Evolutionary conservation across 2,329 filamentous ascomycete genomes (phyloP).

Genomic region (Arachnopeziza araneosa): DNA sequence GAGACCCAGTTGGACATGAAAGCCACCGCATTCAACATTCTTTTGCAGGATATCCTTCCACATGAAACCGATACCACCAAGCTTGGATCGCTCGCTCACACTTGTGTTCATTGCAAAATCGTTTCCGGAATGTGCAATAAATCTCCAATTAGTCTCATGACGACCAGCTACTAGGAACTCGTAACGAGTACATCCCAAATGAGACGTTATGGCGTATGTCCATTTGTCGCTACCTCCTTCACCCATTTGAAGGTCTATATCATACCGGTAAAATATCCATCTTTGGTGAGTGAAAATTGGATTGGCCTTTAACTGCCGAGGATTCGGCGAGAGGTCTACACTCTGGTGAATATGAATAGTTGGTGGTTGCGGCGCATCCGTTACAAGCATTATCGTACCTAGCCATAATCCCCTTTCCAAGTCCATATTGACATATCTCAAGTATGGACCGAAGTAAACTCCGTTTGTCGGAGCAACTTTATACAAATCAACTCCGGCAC

Average conservation of each 20-base stretch:
- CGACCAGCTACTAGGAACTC: conserved; percentile 93
- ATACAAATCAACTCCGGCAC: conserved; percentile 88
- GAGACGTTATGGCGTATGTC: conserved; percentile 97
- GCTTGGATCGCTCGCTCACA: conserved; percentile 74
- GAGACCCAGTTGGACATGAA: conserved; percentile 86
- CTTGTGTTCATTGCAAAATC: conserved; percentile 88
- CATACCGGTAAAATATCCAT: conserved; percentile 95
- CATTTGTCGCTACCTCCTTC: conserved; percentile 76
- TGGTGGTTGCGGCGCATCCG: conserved; percentile 84
- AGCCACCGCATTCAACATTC: conserved; percentile 92
- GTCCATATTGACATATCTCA: conserved; percentile 97
- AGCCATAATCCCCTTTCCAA: conserved; percentile 85
- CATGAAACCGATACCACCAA: conserved; percentile 91
- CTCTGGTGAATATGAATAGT: conserved; percentile 95
- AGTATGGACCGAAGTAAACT: conserved; percentile 95
- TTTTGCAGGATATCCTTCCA: conserved; percentile 99
- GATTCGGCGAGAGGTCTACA: conserved; percentile 85
- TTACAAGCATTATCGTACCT: conserved; percentile 89
- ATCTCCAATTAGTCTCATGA: conserved; percentile 88
- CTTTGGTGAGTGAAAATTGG: conserved; percentile 84
- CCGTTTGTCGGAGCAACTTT: conserved; percentile 90
- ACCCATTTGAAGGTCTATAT: conserved; percentile 84
- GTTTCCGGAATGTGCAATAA: conserved; percentile 92
- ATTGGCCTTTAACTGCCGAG: conserved; percentile 74
- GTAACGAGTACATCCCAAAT: conserved; percentile 94